Evolutionary conservation across 345 rosid species (phyloP).

Genomic region (Citrus glauca): DNA sequence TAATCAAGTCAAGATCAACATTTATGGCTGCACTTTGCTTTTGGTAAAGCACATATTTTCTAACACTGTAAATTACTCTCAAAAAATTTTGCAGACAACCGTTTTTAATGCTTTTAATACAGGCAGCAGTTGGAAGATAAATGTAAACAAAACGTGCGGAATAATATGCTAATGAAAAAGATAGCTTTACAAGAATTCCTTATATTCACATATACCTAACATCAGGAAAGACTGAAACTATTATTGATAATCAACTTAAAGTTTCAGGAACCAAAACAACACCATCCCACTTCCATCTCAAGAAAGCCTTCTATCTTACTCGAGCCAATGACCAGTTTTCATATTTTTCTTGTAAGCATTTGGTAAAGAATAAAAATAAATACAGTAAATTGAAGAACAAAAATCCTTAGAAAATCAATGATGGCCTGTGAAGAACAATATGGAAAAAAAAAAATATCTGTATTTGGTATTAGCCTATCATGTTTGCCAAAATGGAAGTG

Average conservation of each 20-base stretch:
- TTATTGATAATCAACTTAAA: background rate
- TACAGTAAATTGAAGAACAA: background rate
- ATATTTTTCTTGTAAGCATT: background rate
- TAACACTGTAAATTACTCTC: background rate
- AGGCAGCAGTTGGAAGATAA: background rate
- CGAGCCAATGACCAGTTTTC: background rate
- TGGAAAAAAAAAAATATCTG: background rate
- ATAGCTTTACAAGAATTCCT: background rate
- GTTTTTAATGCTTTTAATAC: background rate
- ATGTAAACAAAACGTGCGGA: background rate
- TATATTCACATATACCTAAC: background rate
- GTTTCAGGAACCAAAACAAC: background rate
- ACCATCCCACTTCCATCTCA: background rate
- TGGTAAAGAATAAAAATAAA: background rate
- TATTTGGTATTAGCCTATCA: slow-evolving; percentile 15
- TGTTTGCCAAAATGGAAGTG: background rate
- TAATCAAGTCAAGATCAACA: slow-evolving; percentile 1
- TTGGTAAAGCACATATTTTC: background rate
- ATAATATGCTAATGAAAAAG: background rate
- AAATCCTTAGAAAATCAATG: background rate
- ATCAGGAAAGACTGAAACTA: background rate
- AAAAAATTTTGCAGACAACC: background rate
- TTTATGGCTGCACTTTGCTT: background rate
- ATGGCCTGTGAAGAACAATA: slow-evolving; percentile 3
- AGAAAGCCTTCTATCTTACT: background rate